Conservation (phyloP, 2,329 filamentous ascomycete genomes). For the Neocucurbitaria cava region DNA sequence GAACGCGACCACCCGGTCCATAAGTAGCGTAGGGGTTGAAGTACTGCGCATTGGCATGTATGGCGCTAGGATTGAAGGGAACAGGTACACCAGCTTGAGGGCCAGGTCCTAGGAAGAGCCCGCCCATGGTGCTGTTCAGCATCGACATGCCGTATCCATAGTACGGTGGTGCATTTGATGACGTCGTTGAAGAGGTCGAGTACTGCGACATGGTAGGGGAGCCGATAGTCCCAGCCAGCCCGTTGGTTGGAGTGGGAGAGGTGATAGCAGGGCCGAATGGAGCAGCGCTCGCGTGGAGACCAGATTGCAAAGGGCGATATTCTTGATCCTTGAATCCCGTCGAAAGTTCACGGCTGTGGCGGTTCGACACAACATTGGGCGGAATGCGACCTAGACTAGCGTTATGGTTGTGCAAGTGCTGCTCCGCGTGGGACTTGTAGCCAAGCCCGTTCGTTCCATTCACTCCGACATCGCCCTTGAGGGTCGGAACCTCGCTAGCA, state of each 20-base stretch:
- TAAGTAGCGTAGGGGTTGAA: conserved; percentile 43
- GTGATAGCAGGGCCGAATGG: conserved; percentile 74
- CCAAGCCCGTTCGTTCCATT: conserved; percentile 43
- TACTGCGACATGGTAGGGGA: conserved; percentile 45
- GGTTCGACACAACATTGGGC: conserved; percentile 67
- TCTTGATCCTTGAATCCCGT: conserved; percentile 56
- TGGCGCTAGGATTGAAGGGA: conserved; percentile 28
- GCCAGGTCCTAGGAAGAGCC: conserved; percentile 56
- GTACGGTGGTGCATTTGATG: conserved; percentile 44
- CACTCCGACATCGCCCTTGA: conserved; percentile 71
- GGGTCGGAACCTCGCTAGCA: conserved; percentile 83
- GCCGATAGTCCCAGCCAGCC: conserved; percentile 30
- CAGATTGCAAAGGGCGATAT: conserved; percentile 69
- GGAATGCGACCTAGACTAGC: conserved; percentile 82
- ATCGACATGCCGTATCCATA: conserved; percentile 66
- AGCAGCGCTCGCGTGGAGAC: conserved; percentile 79
- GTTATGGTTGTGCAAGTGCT: conserved; percentile 74
- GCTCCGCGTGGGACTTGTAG: conserved; percentile 62
- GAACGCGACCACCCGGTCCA: conserved; percentile 60
- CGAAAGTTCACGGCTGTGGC: conserved; percentile 77
- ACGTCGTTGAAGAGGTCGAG: conserved; percentile 24
- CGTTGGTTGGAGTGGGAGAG: conserved; percentile 30
- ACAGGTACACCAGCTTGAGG: conserved; percentile 50
- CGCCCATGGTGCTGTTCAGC: conserved; percentile 72
- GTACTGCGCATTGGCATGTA: conserved; percentile 30